These are phyloP conservation scores for Sordariomycetes sp. DNA, from an alignment of 2,329 filamentous ascomycete species.

Conservation along the genomic window DNA sequence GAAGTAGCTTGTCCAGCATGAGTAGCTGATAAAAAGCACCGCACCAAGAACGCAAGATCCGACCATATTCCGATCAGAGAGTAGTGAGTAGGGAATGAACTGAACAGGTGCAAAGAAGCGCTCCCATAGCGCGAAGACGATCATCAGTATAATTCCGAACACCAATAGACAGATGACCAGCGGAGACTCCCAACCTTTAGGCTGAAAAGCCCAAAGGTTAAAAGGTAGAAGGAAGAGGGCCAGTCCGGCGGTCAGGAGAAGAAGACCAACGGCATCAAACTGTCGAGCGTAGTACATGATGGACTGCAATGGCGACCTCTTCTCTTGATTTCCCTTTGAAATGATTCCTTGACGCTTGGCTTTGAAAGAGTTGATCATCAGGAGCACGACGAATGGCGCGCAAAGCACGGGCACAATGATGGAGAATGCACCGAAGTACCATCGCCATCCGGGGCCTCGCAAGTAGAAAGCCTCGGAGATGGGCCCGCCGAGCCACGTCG, in stretches of 20 bases:
- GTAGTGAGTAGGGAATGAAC: slow-evolving; percentile 43
- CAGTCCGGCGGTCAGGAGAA: slow-evolving; percentile 48
- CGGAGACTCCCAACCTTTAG: slow-evolving; percentile 39
- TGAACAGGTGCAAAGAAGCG: slow-evolving; percentile 45
- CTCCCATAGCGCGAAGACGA: slow-evolving; percentile 47
- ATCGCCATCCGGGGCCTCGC: slow-evolving; percentile 40
- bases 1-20: slow-evolving; percentile 46
- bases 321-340: neutral
- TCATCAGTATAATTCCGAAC: slow-evolving; percentile 48
- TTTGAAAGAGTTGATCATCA: slow-evolving; percentile 42
- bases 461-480: slow-evolving; percentile 40
- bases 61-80: slow-evolving; percentile 41
- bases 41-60: slow-evolving; percentile 33
- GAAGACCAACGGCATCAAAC: slow-evolving; percentile 49
- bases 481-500: slow-evolving; percentile 49
- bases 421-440: slow-evolving; percentile 29
- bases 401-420: slow-evolving; percentile 51
- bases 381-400: slow-evolving; percentile 43
- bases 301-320: neutral
- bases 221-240: slow-evolving; percentile 57
- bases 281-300: slow-evolving; percentile 33
- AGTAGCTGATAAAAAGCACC: slow-evolving; percentile 28
- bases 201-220: slow-evolving; percentile 38
- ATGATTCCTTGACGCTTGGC: slow-evolving; percentile 37
- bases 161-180: slow-evolving; percentile 53